These are phyloP conservation scores for Mortierella sp. DNA, from an alignment of 371 early-diverging fungal genomes.

Conservation along the genomic window DNA sequence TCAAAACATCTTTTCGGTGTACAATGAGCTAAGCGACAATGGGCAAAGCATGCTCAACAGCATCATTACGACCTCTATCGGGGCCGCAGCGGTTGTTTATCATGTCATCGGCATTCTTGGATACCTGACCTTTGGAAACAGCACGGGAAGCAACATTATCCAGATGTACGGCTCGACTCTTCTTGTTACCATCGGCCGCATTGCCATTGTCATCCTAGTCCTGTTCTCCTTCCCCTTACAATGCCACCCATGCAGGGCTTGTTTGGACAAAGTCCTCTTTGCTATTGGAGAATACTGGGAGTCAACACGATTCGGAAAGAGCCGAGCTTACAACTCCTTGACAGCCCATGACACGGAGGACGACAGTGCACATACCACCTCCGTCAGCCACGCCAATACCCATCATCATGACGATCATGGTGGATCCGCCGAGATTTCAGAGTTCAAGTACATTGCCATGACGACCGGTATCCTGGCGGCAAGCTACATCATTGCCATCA, in stretches of 20 bases:
- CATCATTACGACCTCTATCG: conserved; percentile 81
- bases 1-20: conserved; percentile 94
- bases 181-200: conserved; percentile 86
- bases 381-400: conserved; percentile 11
- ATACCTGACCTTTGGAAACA: conserved; percentile 95
- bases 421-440: conserved; percentile 32
- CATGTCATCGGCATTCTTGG: conserved; percentile 91
- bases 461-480: conserved; percentile 76
- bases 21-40: conserved; percentile 93
- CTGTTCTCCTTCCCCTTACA: conserved; percentile 98
- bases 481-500: conserved; percentile 80
- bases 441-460: conserved; percentile 71
- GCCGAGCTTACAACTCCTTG: conserved; percentile 13
- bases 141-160: conserved; percentile 91
- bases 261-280: conserved; percentile 86
- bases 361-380: conserved; percentile 2
- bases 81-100: conserved; percentile 86
- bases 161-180: conserved; percentile 79
- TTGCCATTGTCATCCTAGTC: conserved; percentile 92
- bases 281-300: conserved; percentile 26
- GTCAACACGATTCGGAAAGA: conserved; percentile 31
- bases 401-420: conserved; percentile 36
- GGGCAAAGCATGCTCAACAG: conserved; percentile 67
- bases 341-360: conserved; percentile 24
- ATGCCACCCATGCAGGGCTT: conserved; percentile 94